Evolutionary conservation across 345 rosid genomes (phyloP).

Genomic region (Trapa bicornis): DNA sequence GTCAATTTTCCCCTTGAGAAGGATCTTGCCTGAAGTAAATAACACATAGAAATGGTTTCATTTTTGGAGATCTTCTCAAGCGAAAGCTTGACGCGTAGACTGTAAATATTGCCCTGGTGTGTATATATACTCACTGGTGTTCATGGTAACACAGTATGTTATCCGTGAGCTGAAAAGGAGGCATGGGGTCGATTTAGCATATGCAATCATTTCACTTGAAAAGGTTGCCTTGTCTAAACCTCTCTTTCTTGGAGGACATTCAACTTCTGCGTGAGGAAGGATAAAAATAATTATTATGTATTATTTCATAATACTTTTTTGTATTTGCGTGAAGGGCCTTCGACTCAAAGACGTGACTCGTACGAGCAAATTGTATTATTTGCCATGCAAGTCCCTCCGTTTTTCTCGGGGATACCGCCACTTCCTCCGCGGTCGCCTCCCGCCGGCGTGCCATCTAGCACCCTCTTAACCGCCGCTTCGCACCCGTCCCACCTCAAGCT

Average conservation of each 20-base stretch:
- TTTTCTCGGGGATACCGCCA: conserved; percentile 1
- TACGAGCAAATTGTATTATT: no score
- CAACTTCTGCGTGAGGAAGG: neutral
- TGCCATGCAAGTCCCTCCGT: conserved; percentile 6
- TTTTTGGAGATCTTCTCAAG: neutral
- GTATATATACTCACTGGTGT: neutral
- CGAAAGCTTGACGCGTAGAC: neutral
- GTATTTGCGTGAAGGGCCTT: neutral
- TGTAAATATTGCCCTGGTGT: neutral
- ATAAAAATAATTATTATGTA: neutral
- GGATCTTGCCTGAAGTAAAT: neutral
- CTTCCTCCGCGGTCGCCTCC: neutral
- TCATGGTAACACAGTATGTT: neutral
- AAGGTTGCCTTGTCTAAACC: neutral
- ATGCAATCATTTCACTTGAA: neutral
- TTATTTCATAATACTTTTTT: neutral
- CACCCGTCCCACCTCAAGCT: conserved; percentile 29
- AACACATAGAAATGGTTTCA: neutral
- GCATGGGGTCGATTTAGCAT: neutral
- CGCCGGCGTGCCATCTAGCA: neutral
- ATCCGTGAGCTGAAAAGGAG: neutral
- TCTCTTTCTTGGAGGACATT: neutral
- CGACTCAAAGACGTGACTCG: no score
- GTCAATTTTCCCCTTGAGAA: neutral
- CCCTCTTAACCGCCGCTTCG: conserved; percentile 10